Evolutionary conservation across 1,284 basidiomycete species (phyloP), one percentile per base, ranked within the genome.

Genomic region (Filobasidium uniguttulatum): DNA sequence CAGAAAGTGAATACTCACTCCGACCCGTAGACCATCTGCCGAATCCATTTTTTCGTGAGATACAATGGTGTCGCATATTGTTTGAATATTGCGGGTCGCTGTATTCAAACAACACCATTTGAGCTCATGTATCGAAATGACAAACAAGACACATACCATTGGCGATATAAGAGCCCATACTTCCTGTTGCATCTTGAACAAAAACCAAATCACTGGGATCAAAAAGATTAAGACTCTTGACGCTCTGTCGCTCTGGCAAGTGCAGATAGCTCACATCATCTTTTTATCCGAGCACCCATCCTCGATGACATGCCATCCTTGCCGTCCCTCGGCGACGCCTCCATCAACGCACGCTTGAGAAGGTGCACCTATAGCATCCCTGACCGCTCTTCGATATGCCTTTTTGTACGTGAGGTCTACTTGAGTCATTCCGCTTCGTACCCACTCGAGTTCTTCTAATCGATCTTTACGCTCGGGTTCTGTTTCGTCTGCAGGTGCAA

Each of bases 81-180:
- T 79, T 62, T 93, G 87, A 71, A 98, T 96, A 71, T 99, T 97
- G 73, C 85, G 87, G 6, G 91, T 93, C n/a, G 91, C 90, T 46
- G 85, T 84, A 14, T 81, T 76, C 56, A 17, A n/a, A n/a, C n/a
- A n/a, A n/a, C 9, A 31, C 25, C 17, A 84, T 85, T 68, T 85
- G 85, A 62, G 79, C 50, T 12, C 49, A 50, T 25, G 12, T 38
- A 23, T 30, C n/a, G 23, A 46, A 28, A n/a, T 25, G 37, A 33
- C 3, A 7, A 20, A n/a, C 28, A 17, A 23, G 23, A 17, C n/a
- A 8, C 56, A 30, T 35, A 60, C 58, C 54, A 44, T 46, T 65
- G 48, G 66, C 66, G 56, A 72, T 70, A 57, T 71, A 71, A 22
- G 63, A 62, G 48, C 69, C 70, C 71, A 71, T 72, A 6, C 68